These are phyloP conservation scores for Bacidia gigantensis DNA, from an alignment of 495 filamentous ascomycete genomes.

Conservation along the genomic window DNA sequence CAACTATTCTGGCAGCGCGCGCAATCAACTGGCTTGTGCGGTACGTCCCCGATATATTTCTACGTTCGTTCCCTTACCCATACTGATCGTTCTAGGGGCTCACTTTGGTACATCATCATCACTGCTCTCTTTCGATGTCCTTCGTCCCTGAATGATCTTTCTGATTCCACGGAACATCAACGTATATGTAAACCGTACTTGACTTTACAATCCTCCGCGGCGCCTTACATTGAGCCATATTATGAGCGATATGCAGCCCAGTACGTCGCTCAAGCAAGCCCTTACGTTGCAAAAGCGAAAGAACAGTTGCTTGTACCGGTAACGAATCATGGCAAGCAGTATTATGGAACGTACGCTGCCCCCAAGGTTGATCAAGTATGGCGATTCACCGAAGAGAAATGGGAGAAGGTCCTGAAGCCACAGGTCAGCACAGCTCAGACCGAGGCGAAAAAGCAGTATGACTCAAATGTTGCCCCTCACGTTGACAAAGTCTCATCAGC, in stretches of 20 bases:
- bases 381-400: slow-evolving; percentile 52
- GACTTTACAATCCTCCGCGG: slow-evolving; percentile 47
- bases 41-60: slow-evolving; percentile 29
- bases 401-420: slow-evolving; percentile 63
- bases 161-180: slow-evolving; percentile 45
- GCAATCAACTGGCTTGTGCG: slow-evolving; percentile 45
- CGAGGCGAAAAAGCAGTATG: slow-evolving; percentile 51
- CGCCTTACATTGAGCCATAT: slow-evolving; percentile 73
- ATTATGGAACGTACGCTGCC: slow-evolving; percentile 61
- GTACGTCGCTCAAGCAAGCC: slow-evolving; percentile 61
- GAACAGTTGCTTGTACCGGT: slow-evolving; percentile 52
- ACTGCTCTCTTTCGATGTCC: slow-evolving; percentile 78
- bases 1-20: slow-evolving; percentile 30
- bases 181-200: slow-evolving; percentile 77
- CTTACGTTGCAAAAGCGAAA: slow-evolving; percentile 58
- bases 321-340: slow-evolving; percentile 43
- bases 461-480: slow-evolving; percentile 56
- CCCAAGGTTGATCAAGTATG: slow-evolving; percentile 56
- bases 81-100: slow-evolving; percentile 47
- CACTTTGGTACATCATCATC: slow-evolving; percentile 73
- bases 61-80: no score
- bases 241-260: slow-evolving; percentile 73
- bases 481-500: slow-evolving; percentile 43
- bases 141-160: slow-evolving; percentile 46
- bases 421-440: slow-evolving; percentile 49